Evolutionary conservation across 305 asterid species (phyloP), one percentile per base, ranked within the genome.

Genomic region (Ruellia speciosa): DNA sequence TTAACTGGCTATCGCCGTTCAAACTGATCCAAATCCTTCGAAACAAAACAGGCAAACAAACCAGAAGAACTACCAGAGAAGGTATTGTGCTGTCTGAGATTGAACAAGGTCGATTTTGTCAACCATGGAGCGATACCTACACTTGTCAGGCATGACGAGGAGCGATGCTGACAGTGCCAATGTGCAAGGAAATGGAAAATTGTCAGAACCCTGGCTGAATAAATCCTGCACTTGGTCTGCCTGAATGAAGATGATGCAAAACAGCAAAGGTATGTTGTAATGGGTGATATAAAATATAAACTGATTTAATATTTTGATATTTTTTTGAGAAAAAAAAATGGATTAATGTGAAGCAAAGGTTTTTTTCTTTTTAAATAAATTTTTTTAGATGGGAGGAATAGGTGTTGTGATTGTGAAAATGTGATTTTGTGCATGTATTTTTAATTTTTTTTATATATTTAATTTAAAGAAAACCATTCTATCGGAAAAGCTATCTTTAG

Each of bases 61-160:
- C 72, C 79, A 4, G 87, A 81, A 51, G 87, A 81, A 24, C 63
- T 81, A 39, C 88, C 88, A 12, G 88, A 81, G 74, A 70, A 76
- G 34, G 77, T 78, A 43, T 66, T 78, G 7, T 75, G 79, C 14
- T 81, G 85, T 54, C 60, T 76, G 72, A 76, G 88, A 40, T 58
- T 81, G 75, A 79, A 81, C 72, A 74, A 74, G 77, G 71, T 78
- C 53, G 83, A 74, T 62, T 81, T 76, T 52, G 75, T 68, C 34
- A 80, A 90, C 71, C 77, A 71, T 60, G 96, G 95, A 17, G 88
- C 81, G 66, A 85, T 90, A 67, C 96, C 98, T 9, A 83, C 80
- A 1, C 66, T 88, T 58, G 67, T 81, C 77, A 79, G 73, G 73
- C 63, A 73, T 48, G 85, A 78, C 18, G 90, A 84, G n/a, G 82